phyloP scores from a whole-genome alignment of 768 basidiomycete genomes.

The Suillus discolor region DNA sequence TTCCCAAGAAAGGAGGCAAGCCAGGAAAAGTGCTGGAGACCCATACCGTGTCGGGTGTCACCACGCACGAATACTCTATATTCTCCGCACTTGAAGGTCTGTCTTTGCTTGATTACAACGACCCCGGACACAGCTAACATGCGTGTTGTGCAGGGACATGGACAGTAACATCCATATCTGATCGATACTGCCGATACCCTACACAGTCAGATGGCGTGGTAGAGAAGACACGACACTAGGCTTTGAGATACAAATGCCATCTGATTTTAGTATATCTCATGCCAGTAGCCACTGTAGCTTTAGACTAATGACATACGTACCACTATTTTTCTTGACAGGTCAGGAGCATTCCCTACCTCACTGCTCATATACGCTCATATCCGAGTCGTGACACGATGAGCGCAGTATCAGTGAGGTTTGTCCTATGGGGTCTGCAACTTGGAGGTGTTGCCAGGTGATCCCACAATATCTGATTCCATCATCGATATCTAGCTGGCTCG shows the following conservation, averaged over 20 bases:
- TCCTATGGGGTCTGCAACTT: too few relatives aligned
- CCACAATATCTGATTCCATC: background rate
- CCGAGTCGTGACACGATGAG: background rate
- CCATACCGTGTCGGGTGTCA: constrained; percentile 84
- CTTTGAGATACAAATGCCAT: constrained; percentile 11
- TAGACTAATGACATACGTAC: constrained; percentile 15
- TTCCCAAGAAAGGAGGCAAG: constrained; percentile 65
- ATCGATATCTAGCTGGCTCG: background rate
- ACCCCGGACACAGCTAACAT: constrained; percentile 8
- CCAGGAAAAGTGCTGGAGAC: constrained; percentile 85
- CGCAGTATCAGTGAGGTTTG: background rate
- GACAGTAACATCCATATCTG: constrained; percentile 91
- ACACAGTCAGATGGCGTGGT: constrained; percentile 52
- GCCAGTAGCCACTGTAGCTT: constrained; percentile 26
- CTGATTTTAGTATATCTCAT: constrained; percentile 19
- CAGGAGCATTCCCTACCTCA: too few relatives aligned
- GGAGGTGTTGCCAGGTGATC: too few relatives aligned
- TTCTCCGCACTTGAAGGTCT: constrained; percentile 89
- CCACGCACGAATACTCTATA: constrained; percentile 80
- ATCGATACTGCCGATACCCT: constrained; percentile 89
- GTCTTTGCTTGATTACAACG: constrained; percentile 17
- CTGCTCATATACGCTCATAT: too few relatives aligned
- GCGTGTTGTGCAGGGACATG: constrained; percentile 63
- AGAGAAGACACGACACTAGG: constrained; percentile 36
- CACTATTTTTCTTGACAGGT: too few relatives aligned